Base-by-base conservation (phyloP, 2,329 filamentous ascomycete genomes). In the Fusarium austroafricanum region DNA sequence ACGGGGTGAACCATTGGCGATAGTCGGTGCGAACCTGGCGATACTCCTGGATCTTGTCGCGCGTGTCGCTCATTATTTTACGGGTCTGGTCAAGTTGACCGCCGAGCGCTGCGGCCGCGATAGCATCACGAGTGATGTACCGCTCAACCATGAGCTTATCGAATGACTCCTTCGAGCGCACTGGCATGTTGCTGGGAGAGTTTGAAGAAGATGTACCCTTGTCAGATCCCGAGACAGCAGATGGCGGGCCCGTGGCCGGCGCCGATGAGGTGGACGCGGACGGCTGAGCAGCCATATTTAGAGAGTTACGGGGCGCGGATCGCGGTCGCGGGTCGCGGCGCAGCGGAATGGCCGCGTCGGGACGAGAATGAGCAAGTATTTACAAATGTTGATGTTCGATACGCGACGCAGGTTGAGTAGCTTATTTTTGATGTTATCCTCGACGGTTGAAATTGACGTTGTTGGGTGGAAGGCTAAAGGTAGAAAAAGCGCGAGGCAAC, bases 11-110 rank as follows among this genome's bases (percentile, higher is more conserved):
- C 76, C 80, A 86, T 45, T 79, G 80, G 61, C 86, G 84, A 72
- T 84, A 87, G 10, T 87, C 83, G 66, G 78, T 82, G 63, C 85
- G 83, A 44, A 93, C 76, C 47, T 84, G 79, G 60, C 87, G 84
- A 82, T 95, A 93, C 75, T 93, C 90, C 62, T 90, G 86, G 61
- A 89, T 86, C 79, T 91, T 90, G 49, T 87, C 83, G 68, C 87
- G 87, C 80, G 90, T 91, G 70, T 87, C 83, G 69, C 85, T 84
- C 68, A 90, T 85, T 56, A 89, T 79, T 49, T 85, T 83, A 66
- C 87, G 85, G 53, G 83, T 84, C 35, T 84, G 82, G 52, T 85
- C 83, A 43, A 86, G 83, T 55, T 83, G 81, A 50, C 84, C 79
- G 54, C 80, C 80, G 45, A 88, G 78, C 59, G 84, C 84, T 11